phyloP scores from a whole-genome alignment of 2,329 filamentous ascomycete species.

The Fusarium decemcellulare region DNA sequence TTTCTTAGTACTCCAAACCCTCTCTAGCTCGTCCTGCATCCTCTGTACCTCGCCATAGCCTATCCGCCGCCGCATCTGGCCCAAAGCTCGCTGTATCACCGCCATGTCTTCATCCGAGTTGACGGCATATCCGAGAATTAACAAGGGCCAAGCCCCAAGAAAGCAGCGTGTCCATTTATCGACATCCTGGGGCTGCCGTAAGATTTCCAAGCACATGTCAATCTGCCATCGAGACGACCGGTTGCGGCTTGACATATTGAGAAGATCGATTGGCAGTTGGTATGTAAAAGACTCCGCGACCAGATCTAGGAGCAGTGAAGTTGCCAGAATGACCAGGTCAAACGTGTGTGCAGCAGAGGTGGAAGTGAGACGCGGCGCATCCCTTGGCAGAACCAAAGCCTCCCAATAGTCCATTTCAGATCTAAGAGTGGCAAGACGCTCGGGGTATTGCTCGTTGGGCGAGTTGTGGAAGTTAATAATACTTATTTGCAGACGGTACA shows the following conservation, averaged over 20 bases:
- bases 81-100: neutral
- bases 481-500: neutral
- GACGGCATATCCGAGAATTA: conserved; percentile 28
- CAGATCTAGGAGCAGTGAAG: neutral
- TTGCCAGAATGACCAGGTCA: neutral
- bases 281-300: neutral
- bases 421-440: neutral
- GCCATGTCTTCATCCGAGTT: conserved; percentile 9
- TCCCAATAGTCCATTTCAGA: conserved; percentile 4
- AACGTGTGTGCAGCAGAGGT: neutral
- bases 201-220: neutral
- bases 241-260: neutral
- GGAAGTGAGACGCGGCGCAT: neutral
- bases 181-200: conserved; percentile 7
- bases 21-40: neutral
- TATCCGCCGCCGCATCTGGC: neutral
- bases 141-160: conserved; percentile 25
- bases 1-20: no score
- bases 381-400: neutral
- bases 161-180: conserved; percentile 21
- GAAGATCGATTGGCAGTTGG: neutral
- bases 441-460: neutral
- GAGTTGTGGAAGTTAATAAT: neutral
- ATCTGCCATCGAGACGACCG: neutral
- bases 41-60: conserved; percentile 2